These are phyloP conservation scores for Platismatia glauca DNA, from an alignment of 495 filamentous ascomycete species.

Conservation along the genomic window DNA sequence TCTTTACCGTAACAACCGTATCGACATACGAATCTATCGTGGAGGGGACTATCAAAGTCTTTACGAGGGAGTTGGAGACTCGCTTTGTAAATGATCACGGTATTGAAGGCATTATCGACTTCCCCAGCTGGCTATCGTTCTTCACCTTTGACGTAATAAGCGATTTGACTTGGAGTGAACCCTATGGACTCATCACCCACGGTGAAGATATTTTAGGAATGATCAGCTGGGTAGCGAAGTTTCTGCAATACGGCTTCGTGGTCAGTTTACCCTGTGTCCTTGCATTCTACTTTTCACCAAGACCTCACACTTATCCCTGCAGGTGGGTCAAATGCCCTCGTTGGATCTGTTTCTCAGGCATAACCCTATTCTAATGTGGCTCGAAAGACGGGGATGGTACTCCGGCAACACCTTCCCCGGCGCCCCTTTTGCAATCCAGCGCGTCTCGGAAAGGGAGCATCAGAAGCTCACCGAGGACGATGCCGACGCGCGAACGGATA, in stretches of 20 bases:
- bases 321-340: conserved; percentile 46
- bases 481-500: conserved; percentile 31
- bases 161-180: conserved; percentile 53
- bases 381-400: conserved; percentile 39
- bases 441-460: conserved; percentile 42
- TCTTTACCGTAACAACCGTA: conserved; percentile 64
- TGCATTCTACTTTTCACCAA: not conserved
- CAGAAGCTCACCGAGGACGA: conserved; percentile 25
- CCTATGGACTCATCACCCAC: conserved; percentile 53
- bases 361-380: conserved; percentile 37
- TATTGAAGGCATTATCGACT: conserved; percentile 43
- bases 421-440: conserved; percentile 49
- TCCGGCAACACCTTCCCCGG: conserved; percentile 44
- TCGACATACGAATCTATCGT: conserved; percentile 69
- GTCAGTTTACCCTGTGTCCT: conserved; percentile 17
- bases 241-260: conserved; percentile 40
- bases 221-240: conserved; percentile 33
- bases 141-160: conserved; percentile 72
- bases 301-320: conserved; percentile 22
- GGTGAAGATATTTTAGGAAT: conserved; percentile 50
- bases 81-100: conserved; percentile 44
- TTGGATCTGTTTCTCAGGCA: conserved; percentile 43
- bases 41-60: conserved; percentile 53
- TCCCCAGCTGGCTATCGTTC: conserved; percentile 66
- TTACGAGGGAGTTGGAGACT: conserved; percentile 52